These are phyloP conservation scores for Phytopythium boreale DNA, from an alignment of 352 stramenopile species.

Conservation along the genomic window DNA sequence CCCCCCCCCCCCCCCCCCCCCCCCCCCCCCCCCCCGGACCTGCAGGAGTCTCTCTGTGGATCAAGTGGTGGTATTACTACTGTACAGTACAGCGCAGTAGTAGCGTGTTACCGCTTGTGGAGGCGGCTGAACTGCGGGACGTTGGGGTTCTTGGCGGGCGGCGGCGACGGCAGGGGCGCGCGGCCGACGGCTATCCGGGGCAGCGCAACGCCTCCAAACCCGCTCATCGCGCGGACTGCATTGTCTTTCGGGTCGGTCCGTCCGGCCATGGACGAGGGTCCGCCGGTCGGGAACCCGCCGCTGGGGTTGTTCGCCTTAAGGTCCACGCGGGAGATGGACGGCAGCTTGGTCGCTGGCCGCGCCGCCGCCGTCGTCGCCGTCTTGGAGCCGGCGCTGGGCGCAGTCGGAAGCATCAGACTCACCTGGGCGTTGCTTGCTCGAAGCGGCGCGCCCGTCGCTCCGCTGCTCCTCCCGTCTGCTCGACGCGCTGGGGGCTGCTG, in stretches of 20 bases:
- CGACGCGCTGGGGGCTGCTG: background rate
- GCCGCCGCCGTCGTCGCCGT: background rate
- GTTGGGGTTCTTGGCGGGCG: constrained; percentile 28
- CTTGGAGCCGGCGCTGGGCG: background rate
- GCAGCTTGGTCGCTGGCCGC: background rate
- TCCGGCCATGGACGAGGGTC: background rate
- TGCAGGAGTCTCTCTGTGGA: too few relatives aligned
- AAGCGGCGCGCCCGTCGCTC: background rate
- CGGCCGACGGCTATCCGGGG: constrained; percentile 25
- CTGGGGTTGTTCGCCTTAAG: background rate
- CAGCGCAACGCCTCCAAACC: constrained; percentile 19
- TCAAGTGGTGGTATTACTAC: too few relatives aligned
- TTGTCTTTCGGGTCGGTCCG: background rate
- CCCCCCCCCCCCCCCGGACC: too few relatives aligned
- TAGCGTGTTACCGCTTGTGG: constrained; percentile 33
- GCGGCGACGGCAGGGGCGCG: constrained; percentile 33
- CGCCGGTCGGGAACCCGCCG: background rate
- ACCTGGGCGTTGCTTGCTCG: background rate
- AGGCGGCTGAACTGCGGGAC: constrained; percentile 64
- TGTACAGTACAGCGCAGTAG: too few relatives aligned
- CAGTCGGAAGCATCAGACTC: background rate
- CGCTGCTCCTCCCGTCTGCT: background rate
- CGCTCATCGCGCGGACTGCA: background rate
- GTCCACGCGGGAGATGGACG: background rate
- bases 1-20: too few relatives aligned